Evolutionary conservation across 192 early-diverging fungal species (phyloP).

Genomic region (Pecoramyces ruminantium): DNA sequence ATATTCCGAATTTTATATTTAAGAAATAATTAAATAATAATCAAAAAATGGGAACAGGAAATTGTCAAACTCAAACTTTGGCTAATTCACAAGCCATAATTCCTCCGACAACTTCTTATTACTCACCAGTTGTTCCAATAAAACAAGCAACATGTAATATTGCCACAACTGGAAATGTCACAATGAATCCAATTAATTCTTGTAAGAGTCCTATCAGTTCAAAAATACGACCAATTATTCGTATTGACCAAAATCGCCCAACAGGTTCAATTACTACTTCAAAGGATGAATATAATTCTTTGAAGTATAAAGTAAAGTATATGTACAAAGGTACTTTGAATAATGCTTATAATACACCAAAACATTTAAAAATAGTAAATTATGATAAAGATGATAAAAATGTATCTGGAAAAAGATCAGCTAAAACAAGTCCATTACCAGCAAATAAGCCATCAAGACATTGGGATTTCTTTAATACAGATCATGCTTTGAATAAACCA

Average conservation of each 20-base stretch:
- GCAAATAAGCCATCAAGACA: neutral
- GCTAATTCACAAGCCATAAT: neutral
- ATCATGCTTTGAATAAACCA: neutral
- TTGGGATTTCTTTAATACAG: neutral
- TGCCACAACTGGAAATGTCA: neutral
- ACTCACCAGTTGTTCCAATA: neutral
- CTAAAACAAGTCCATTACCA: neutral
- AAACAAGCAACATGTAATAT: neutral
- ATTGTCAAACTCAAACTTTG: neutral
- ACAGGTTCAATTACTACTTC: neutral
- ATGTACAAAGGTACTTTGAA: neutral
- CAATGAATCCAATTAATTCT: neutral
- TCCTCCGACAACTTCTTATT: neutral
- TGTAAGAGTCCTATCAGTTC: neutral
- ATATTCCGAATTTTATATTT: too few relatives aligned
- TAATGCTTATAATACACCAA: neutral
- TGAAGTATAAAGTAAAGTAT: neutral
- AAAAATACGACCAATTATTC: neutral
- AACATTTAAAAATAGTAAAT: neutral
- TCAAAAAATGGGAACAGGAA: neutral
- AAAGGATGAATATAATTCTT: neutral
- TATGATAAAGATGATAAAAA: neutral
- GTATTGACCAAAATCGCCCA: neutral
- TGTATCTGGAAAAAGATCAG: neutral
- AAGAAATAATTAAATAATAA: neutral